Conservation (phyloP, 2,329 filamentous ascomycete genomes). For the Elsinoe batatas region DNA sequence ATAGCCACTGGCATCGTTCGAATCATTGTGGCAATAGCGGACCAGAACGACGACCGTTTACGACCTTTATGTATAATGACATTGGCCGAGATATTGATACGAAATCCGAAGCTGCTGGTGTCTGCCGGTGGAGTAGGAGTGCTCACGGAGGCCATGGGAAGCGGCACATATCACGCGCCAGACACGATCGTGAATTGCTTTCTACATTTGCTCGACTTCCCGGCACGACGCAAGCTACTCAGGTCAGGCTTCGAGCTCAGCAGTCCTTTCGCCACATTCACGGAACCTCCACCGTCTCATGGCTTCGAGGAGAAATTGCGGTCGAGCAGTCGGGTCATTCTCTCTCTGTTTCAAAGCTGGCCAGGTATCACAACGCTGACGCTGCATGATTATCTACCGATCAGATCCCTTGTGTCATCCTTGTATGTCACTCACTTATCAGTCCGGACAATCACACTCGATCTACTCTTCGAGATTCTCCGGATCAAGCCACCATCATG, state of each 20-base stretch:
- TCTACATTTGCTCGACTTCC: constrained; percentile 78
- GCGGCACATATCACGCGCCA: constrained; percentile 84
- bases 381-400: constrained; percentile 76
- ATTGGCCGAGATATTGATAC: constrained; percentile 79
- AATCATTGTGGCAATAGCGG: constrained; percentile 82
- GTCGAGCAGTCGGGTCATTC: constrained; percentile 84
- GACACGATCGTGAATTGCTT: constrained; percentile 84
- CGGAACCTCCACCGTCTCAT: constrained; percentile 57
- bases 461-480: constrained; percentile 72
- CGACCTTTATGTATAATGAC: constrained; percentile 89
- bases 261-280: constrained; percentile 78
- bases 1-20: constrained; percentile 79
- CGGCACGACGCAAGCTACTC: constrained; percentile 70
- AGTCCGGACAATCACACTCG: constrained; percentile 68
- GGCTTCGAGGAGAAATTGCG: constrained; percentile 58
- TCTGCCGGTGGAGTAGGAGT: constrained; percentile 75
- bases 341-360: constrained; percentile 87
- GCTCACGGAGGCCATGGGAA: constrained; percentile 82
- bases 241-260: constrained; percentile 83
- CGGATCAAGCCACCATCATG: constrained; percentile 89
- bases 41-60: constrained; percentile 74
- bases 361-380: constrained; percentile 79
- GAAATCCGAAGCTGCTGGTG: constrained; percentile 71
- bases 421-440: constrained; percentile 48
- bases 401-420: constrained; percentile 67